Base-by-base conservation (phyloP, 495 filamentous ascomycete genomes). In the Hyaloscypha bicolor region DNA sequence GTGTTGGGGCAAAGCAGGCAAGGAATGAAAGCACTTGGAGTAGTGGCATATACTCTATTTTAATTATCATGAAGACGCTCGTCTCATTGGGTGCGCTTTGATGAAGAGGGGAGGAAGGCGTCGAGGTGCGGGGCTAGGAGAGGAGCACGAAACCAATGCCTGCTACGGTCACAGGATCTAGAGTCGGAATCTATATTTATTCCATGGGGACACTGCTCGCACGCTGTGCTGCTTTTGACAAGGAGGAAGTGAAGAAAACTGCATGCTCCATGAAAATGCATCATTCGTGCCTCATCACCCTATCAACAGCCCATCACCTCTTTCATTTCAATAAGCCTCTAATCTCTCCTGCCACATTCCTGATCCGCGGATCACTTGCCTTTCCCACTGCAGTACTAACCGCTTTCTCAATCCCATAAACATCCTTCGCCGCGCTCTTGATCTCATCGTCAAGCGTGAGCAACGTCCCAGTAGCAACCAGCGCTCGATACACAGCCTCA, bases 391-490 rank as follows among this genome's bases (percentile, higher is more conserved):
- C 82, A 21, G 64, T 77, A 19, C 72, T 62, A 30, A 86, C 68
- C 65, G 79, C 78, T 63, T 68, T 74, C 25, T 77, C 76, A 2
- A 82, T 73, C 9, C 75, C 79, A 57, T 82, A 80, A n/a, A 85
- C 73, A 63, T 81, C 79, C 37, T 78, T 80, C 35, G 79, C 84
- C 12, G 79, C 79, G 64, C 76, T 76, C 62, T 74, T 77, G 42
- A 79, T 81, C 53, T 84, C 85, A 11, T 75, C 79, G 56, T 79
- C 83, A 4, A 87, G 76, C 6, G 77, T 78, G 21, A 93, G 74
- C 31, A 97, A 73, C 33, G 94, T 98, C 0, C 96, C 96, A 0
- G 90, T 72, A 1, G 91, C 92, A 22, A 97, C 93, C 14, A 97
- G 82, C 6, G 88, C 87, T 52, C 96, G 83, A 78, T 92, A 98